Evolutionary conservation across 768 basidiomycete species (phyloP).

Genomic region (Tephrocybe sp.): DNA sequence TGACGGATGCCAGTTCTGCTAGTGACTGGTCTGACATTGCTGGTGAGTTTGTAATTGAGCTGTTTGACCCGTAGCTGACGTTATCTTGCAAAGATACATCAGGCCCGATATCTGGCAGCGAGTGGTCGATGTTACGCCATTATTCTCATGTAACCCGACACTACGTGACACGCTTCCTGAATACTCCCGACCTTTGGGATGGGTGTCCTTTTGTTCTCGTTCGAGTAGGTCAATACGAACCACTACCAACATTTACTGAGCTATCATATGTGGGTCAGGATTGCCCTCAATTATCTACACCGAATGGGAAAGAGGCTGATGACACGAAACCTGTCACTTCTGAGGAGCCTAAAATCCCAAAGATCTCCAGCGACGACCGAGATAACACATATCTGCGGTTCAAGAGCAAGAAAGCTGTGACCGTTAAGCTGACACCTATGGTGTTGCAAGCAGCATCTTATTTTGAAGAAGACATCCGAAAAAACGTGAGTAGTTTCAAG

Average conservation of each 20-base stretch:
- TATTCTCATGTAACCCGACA: conserved; percentile 51
- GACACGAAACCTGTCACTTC: background rate
- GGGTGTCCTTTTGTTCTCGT: conserved; percentile 44
- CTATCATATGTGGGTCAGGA: conserved; percentile 19
- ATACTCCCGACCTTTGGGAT: conserved; percentile 43
- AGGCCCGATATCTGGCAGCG: conserved; percentile 14
- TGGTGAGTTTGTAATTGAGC: conserved; percentile 30
- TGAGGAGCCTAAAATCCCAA: conserved; percentile 1
- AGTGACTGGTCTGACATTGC: conserved; percentile 45
- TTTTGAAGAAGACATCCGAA: conserved; percentile 48
- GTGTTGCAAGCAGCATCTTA: conserved; percentile 40
- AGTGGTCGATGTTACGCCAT: conserved; percentile 34
- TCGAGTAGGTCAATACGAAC: conserved; percentile 33
- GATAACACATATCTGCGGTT: conserved; percentile 42
- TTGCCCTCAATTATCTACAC: conserved; percentile 17
- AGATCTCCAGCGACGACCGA: conserved; percentile 18
- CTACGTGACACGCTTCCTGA: conserved; percentile 38
- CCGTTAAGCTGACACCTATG: conserved; percentile 57
- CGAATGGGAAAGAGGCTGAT: background rate
- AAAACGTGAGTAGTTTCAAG: conserved; percentile 36
- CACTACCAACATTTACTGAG: background rate
- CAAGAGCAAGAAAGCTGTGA: conserved; percentile 34
- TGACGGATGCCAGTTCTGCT: conserved; percentile 57
- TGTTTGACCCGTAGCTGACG: background rate
- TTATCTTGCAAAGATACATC: conserved; percentile 14